Conservation (phyloP, 257 asterid species). For the Solanum pimpinellifolium region DNA sequence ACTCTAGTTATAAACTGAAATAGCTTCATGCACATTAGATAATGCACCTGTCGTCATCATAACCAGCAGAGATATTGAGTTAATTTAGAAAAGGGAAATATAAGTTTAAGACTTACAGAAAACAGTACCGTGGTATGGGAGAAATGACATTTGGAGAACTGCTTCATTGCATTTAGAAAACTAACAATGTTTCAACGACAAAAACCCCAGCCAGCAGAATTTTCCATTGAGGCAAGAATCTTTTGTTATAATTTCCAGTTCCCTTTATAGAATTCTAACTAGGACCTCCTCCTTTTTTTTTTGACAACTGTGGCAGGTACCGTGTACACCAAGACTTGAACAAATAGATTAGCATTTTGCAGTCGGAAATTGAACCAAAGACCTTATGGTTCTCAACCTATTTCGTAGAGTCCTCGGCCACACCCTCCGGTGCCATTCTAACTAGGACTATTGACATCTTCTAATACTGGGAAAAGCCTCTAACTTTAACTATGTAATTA, state of each 20-base stretch:
- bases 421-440: neutral
- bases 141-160: neutral
- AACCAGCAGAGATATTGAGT: neutral
- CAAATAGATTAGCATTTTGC: neutral
- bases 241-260: neutral
- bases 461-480: neutral
- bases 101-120: neutral
- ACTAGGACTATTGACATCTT: neutral
- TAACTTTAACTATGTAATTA: neutral
- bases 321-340: neutral
- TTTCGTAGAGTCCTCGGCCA: neutral
- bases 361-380: neutral
- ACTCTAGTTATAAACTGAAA: constrained; percentile 25
- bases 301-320: neutral
- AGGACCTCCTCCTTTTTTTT: neutral
- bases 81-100: neutral
- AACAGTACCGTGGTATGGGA: neutral
- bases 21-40: constrained; percentile 55
- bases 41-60: constrained; percentile 60
- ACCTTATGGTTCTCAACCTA: neutral
- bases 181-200: neutral
- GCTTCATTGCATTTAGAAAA: neutral
- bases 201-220: neutral
- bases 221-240: neutral
- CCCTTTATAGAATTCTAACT: neutral